Evolutionary conservation across 2,329 filamentous ascomycete genomes (phyloP), one percentile per base, ranked within the genome.

Genomic region (Polytolypa hystricis): DNA sequence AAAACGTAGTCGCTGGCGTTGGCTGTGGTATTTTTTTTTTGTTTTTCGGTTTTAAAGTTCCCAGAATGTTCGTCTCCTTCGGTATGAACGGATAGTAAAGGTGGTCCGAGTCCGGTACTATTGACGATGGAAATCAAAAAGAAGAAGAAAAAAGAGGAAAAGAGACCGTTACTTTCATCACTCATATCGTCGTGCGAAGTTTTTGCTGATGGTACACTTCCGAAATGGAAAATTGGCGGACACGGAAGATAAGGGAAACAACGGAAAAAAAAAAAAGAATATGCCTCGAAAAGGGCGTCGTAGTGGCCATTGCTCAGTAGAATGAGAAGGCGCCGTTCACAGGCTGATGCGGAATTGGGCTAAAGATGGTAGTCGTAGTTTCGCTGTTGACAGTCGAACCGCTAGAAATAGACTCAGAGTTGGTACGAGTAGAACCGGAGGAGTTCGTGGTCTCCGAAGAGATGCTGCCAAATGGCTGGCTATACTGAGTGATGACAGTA

Each of bases 361-460:
- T 47, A 37, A 54, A 61, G 34, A 56, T 53, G 23, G 46, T 50
- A 17, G 43, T 50, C 15, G 60, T 55, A 18, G 47, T 47, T 12
- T 51, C 41, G 8, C 30, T 32, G 16, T 31, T 35, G n/a, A 31
- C 14, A 12, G 30, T 32, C 18, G 16, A 29, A 7, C 9, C 25
- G 15, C 15, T 38, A 10, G 19, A 30, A 8, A 37, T 28, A 27
- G 40, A 39, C 20, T 20, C 39, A 29, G 16, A 26, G 23, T 29
- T 35, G 19, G 18, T 28, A 3, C 25, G 17, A 11, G 38, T 33
- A 6, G 32, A 21, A 5, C 26, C 29, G 15, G 31, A 19, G 7
- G 12, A 9, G 15, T 34, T 40, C 16, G 36, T 42, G 19, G 19
- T 23, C 4, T 33, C 27, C 17, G 31, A 21, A 33, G 34, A 29